A percentile compares a stretch with the other conserved stretches of the same genome.
Conservation (phyloP, 331 rosid species). For the Malus hybrid region DNA sequence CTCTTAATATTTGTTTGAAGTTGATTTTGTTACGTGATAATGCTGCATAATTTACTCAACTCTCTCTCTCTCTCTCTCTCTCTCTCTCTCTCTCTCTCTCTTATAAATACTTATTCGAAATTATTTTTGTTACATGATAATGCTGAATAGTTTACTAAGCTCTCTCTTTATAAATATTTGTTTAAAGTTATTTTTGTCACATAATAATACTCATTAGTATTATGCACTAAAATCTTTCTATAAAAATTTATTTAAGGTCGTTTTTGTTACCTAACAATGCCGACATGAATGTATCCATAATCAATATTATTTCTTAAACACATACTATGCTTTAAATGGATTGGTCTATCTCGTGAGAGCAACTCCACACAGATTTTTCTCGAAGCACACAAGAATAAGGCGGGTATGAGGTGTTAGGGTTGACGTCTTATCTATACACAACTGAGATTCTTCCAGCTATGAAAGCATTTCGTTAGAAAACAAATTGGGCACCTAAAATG, state of each 20-base stretch:
- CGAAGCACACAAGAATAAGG: background rate
- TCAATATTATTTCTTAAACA: background rate
- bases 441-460: constrained; percentile 17
- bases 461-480: background rate
- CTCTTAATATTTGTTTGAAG: background rate
- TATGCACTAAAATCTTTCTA: no score
- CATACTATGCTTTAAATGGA: background rate
- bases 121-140: background rate
- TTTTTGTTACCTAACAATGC: background rate
- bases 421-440: constrained; percentile 4
- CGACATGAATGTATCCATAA: background rate
- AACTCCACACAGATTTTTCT: background rate
- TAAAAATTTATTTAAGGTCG: no score
- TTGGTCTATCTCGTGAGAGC: background rate
- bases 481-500: constrained; percentile 1
- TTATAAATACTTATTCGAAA: background rate
- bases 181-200: no score
- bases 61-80: background rate
- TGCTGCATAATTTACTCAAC: background rate
- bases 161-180: background rate
- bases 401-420: background rate
- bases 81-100: background rate
- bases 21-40: background rate
- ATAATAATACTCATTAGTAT: no score
- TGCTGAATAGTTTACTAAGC: background rate